phyloP scores from a whole-genome alignment of 495 filamentous ascomycete species.

The Pyrenopolyporus hunteri region DNA sequence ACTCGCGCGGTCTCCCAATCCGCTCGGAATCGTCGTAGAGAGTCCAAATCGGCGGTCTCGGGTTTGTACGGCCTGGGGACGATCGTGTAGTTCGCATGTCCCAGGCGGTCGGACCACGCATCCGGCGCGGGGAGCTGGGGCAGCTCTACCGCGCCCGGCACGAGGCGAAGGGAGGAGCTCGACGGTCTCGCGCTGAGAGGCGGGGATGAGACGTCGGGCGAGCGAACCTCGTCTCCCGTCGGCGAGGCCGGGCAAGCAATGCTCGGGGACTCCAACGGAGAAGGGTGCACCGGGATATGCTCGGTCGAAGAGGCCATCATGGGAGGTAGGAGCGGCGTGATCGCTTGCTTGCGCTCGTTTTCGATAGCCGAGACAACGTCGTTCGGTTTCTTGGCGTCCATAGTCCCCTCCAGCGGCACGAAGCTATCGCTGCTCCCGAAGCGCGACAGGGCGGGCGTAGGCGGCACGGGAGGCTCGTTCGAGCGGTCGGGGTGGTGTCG shows the following conservation, averaged over 20 bases:
- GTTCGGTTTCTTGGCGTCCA: constrained; percentile 66
- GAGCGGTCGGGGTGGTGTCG: constrained; percentile 53
- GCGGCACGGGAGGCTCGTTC: constrained; percentile 63
- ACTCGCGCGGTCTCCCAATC: constrained; percentile 82
- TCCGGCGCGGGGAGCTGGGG: constrained; percentile 65
- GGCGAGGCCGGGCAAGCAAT: constrained; percentile 41
- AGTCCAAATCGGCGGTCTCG: constrained; percentile 58
- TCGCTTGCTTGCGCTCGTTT: constrained; percentile 66
- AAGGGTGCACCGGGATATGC: constrained; percentile 60
- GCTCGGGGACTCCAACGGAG: constrained; percentile 85
- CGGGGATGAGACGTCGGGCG: constrained; percentile 65
- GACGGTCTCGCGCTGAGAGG: constrained; percentile 83
- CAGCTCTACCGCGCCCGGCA: constrained; percentile 45
- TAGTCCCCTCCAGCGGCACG: constrained; percentile 47
- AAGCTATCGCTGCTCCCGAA: constrained; percentile 64
- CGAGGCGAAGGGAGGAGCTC: constrained; percentile 69
- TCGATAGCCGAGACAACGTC: constrained; percentile 54
- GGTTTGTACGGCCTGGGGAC: constrained; percentile 80
- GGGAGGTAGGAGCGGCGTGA: constrained; percentile 83
- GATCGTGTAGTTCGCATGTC: constrained; percentile 92
- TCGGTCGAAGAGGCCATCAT: constrained; percentile 63
- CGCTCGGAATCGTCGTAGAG: constrained; percentile 69
- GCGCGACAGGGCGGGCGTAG: constrained; percentile 69
- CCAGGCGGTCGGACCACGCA: constrained; percentile 80
- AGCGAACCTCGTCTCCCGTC: constrained; percentile 35